phyloP scores from a whole-genome alignment of 768 basidiomycete genomes.

The Collybia mongolica region DNA sequence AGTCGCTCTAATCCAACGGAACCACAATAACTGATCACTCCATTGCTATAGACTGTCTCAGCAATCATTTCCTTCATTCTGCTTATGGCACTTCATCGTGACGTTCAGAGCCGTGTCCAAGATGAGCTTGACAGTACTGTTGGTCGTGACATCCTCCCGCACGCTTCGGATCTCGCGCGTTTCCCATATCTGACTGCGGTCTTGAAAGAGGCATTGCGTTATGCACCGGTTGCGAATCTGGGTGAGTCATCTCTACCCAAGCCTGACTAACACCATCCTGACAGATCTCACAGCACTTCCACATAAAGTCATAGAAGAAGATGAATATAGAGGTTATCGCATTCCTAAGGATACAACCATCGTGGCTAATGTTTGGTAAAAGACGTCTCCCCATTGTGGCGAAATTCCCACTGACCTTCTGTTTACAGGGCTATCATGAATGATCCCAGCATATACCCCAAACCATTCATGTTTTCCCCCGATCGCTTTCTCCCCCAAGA shows the following conservation, averaged over 20 bases:
- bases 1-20: slow-evolving; percentile 1
- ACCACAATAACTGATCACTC: too few relatives aligned
- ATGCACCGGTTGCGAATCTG: slow-evolving; percentile 35
- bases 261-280: not conserved
- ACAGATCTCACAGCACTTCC: slow-evolving; percentile 31
- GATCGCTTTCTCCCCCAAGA: slow-evolving; percentile 25
- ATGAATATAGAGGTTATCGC: slow-evolving; percentile 40
- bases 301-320: slow-evolving; percentile 40
- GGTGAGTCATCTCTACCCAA: slow-evolving; percentile 4
- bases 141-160: slow-evolving; percentile 29
- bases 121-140: slow-evolving; percentile 37
- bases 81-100: slow-evolving; percentile 46
- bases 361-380: slow-evolving; percentile 47
- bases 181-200: slow-evolving; percentile 33
- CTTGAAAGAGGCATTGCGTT: slow-evolving; percentile 39
- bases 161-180: slow-evolving; percentile 24
- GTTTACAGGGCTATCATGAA: slow-evolving; percentile 39
- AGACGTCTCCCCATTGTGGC: not conserved
- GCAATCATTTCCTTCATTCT: slow-evolving; percentile 44
- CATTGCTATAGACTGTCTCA: slow-evolving; percentile 40
- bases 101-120: slow-evolving; percentile 37
- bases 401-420: not conserved
- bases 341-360: slow-evolving; percentile 46
- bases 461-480: slow-evolving; percentile 39
- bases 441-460: slow-evolving; percentile 38